Base-by-base conservation (phyloP, 75 land plant genomes). In the Selaginella tamariscina region DNA sequence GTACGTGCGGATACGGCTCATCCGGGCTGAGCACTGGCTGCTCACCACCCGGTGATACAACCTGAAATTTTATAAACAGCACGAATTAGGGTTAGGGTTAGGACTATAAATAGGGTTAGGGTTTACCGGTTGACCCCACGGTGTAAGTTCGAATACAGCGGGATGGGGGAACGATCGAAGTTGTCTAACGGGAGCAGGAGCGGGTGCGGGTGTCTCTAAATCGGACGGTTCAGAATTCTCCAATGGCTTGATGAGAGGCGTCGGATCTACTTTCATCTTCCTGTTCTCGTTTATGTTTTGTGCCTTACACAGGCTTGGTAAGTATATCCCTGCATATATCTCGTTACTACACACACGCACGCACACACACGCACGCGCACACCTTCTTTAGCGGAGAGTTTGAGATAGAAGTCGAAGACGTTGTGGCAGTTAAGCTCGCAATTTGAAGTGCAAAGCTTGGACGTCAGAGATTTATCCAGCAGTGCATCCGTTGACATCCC, bases 371-470 rank as follows among this genome's bases (percentile, higher is more conserved):
- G 20, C 20, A 13, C 18, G 20, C 20, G 18, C 11, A 20, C 20
- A 49, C 90, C 90, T 80, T 87, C 90, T 8, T 79, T 87, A 29
- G 81, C 84, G 28, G 90, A 84, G 65, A 87, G 78, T 33, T 84
- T 80, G 75, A 74, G 75, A 75, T 78, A 87, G 54, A 87, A 87
- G 67, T 84, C 81, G n/a, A 83, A 73, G 20, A 87, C 68, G 71
- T 87, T 87, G 71, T 80, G 87, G 79, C 90, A 87, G 22, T 65
- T 78, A 30, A 73, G 56, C 73, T 78, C 73, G 60, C 90, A 87
- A 11, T 63, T 32, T 0, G 72, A 29, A 32, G 85, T 79, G 81
- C 90, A 87, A 56, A 87, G 79, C 73, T 75, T 80, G 63, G 56
- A 27, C 26, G 77, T 68, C 71, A 80, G 82, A 0, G 65, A 56